phyloP scores from a whole-genome alignment of 768 basidiomycete genomes.

The Mycena vitilis region DNA sequence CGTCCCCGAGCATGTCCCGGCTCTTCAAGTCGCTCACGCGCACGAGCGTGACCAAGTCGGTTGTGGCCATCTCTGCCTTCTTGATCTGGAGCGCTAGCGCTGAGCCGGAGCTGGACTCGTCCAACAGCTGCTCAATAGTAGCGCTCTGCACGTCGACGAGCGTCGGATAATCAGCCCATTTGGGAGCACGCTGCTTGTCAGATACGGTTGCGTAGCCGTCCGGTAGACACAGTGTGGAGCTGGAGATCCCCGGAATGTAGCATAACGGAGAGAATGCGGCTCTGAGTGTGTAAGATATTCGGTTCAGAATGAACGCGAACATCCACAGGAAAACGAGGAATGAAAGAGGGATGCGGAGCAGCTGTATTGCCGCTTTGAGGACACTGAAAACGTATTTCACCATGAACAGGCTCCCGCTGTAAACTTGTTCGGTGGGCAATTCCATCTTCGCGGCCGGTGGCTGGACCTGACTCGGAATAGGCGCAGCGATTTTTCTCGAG shows the following conservation, averaged over 20 bases:
- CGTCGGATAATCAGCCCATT: conserved; percentile 70
- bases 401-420: conserved; percentile 44
- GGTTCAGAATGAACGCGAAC: conserved; percentile 56
- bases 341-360: conserved; percentile 68
- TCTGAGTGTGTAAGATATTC: conserved; percentile 57
- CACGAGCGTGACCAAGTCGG: conserved; percentile 73
- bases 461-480: neutral
- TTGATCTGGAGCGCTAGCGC: conserved; percentile 75
- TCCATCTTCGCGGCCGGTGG: conserved; percentile 12
- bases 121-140: conserved; percentile 72
- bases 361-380: conserved; percentile 55
- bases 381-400: conserved; percentile 61
- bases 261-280: conserved; percentile 69
- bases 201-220: conserved; percentile 15
- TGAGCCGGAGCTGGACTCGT: conserved; percentile 68
- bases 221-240: conserved; percentile 54
- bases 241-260: conserved; percentile 68
- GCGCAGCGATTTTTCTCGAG: conserved; percentile 2
- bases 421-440: conserved; percentile 23
- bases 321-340: conserved; percentile 64
- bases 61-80: conserved; percentile 82
- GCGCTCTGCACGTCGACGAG: conserved; percentile 70
- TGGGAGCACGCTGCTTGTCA: conserved; percentile 40
- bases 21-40: conserved; percentile 71
- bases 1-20: conserved; percentile 65